Base-by-base conservation (phyloP, 1,284 basidiomycete genomes). In the Trichosporon ovoides region DNA sequence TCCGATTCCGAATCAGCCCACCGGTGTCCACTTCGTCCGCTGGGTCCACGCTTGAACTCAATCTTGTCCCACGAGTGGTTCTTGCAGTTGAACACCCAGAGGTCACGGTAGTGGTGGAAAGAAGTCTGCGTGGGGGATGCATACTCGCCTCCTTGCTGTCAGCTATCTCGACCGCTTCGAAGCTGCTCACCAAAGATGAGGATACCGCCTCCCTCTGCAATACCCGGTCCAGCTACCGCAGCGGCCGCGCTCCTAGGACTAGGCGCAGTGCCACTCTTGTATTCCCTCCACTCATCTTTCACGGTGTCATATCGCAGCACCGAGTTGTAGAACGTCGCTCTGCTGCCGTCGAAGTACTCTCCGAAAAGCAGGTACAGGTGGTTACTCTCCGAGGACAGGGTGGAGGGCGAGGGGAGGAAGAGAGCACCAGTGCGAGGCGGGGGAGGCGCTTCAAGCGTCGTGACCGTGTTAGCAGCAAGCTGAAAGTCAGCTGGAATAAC, bases 61-160 rank as follows among this genome's bases (percentile, higher is more conserved):
- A 95, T 89, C 18, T 89, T 81, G 61, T 96, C 90, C 93, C 93
- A 97, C 0, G 83, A 78, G 68, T 91, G 88, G 0, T 83, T 63
- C 58, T 68, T 68, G 46, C 65, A 60, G 35, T 56, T 62, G 58
- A 68, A 66, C 35, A 66, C 56, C 62, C 62, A 67, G 62, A 93
- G 85, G 67, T 94, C 90, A 38, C 89, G 84, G 70, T 93, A 96
- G 70, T 95, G 91, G 65, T 94, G 89, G 75, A 95, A 95, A 0
- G 85, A 85, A 31, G 86, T 92, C 74, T 95, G 91, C 61, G 89
- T 83, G 6, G 90, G 77, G 0, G 88, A 89, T 0, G 91, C 91
- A 66, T 89, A 92, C 74, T 92, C 89, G 12, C 90, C 89, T 20
- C 87, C 86, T 87, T 59, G 7, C 16, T 53, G 46, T 57, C 37